Percentiles rank a stretch among this genome's conserved stretches.
Evolutionary conservation across 2,329 filamentous ascomycete genomes (phyloP).

Genomic region (Colletotrichum simmondsii): DNA sequence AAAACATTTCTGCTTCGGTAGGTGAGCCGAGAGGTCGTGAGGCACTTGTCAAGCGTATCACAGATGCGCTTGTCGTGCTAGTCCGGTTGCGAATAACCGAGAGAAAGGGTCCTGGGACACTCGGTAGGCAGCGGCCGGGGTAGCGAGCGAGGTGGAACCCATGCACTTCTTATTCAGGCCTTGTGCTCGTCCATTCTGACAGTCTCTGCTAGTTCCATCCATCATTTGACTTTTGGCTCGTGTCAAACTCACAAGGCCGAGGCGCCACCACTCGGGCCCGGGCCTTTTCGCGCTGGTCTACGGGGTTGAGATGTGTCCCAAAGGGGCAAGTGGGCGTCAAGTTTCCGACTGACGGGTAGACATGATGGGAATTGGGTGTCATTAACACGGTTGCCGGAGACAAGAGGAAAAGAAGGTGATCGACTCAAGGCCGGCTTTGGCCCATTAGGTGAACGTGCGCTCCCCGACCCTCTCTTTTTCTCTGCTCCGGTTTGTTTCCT

Average conservation of each 20-base stretch:
- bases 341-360: not conserved
- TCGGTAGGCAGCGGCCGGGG: not conserved
- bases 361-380: not conserved
- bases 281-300: slow-evolving; percentile 7
- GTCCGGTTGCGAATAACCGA: not conserved
- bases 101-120: not conserved
- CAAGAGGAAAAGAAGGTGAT: not conserved
- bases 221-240: slow-evolving; percentile 26
- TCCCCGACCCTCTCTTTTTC: not conserved
- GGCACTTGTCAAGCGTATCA: slow-evolving; percentile 10
- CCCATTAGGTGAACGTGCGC: slow-evolving; percentile 18
- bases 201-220: not conserved
- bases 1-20: not conserved
- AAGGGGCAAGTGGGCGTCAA: slow-evolving; percentile 2
- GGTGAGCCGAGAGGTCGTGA: not conserved
- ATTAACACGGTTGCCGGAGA: slow-evolving; percentile 4
- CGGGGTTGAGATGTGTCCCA: not conserved
- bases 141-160: slow-evolving; percentile 13
- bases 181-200: not conserved
- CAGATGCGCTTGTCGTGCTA: not conserved
- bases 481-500: not conserved
- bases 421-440: not conserved
- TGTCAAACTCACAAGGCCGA: slow-evolving; percentile 23
- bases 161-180: slow-evolving; percentile 28
- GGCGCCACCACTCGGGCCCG: slow-evolving; percentile 24